Base-by-base conservation (phyloP, 352 stramenopile species). In the Globisporangium emineosum region DNA sequence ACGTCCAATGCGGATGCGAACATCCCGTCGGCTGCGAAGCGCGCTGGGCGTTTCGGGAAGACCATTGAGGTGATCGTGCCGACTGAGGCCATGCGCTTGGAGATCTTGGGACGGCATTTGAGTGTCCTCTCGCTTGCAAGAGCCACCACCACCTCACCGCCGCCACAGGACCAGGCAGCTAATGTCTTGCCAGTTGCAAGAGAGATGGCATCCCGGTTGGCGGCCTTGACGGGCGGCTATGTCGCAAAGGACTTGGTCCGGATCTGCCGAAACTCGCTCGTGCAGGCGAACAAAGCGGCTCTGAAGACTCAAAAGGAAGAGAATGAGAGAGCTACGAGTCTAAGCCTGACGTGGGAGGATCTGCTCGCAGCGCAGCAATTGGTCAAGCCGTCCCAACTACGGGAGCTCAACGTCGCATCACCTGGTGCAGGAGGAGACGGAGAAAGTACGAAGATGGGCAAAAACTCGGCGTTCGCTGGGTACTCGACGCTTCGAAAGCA, bases 161-260 rank as follows among this genome's bases (percentile, higher is more conserved):
- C 7, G 17, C 17, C 29, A 58, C 5, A 27, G 4, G 15, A 25
- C 5, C 3, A 32, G 29, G 7, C 5, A 4, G 17, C 35, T 32
- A 5, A 32, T 32, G 29, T 32, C 8, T 27, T 19, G 17, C 15
- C 43, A 5, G 30, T 32, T 15, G 21, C 23, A 25, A 42, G 12
- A 33, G 6, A n/a, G 15, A 30, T 85, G 21, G 71, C 80, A 3
- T 71, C 65, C 21, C 74, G 81, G n/a, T 32, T 93, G 13, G 81
- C 83, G 6, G 57, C 62, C 1, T 52, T 89, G 13, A 94, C 83
- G 19, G 86, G 82, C 37, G 86, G 86, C 5, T 94, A 91, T 53
- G 79, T 94, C 30, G 81, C 82, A 7, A 91, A 91, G 62, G 86
- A 93, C 49, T 60, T 94, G 4, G 74, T 87, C 19, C 73, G 84